phyloP scores from a whole-genome alignment of 176 grass and related monocot species.

The Poa pratensis region DNA sequence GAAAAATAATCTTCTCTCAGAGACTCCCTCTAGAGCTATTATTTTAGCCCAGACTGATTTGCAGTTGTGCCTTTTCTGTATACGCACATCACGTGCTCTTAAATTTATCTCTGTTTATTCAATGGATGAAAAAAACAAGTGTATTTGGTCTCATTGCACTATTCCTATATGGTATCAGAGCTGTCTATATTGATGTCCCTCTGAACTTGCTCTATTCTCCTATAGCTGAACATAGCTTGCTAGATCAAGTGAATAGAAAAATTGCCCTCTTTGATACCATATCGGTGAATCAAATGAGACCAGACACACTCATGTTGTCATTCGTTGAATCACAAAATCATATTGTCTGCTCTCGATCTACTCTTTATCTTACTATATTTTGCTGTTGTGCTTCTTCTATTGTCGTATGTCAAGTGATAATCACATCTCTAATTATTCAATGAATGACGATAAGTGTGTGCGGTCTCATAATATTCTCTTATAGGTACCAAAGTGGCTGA shows the following conservation, averaged over 20 bases:
- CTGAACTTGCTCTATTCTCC: not conserved
- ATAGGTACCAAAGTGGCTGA: not conserved
- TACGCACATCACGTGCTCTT: not conserved
- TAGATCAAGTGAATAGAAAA: not conserved
- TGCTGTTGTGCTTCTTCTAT: not conserved
- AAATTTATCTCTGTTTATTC: not conserved
- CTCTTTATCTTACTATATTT: not conserved
- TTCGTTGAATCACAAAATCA: not conserved
- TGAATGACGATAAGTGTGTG: not conserved
- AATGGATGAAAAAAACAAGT: not conserved
- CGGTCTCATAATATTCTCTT: not conserved
- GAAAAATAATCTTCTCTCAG: not conserved
- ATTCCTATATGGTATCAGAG: constrained; percentile 15
- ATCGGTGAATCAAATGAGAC: not conserved
- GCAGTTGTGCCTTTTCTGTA: not conserved
- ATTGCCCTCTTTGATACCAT: not conserved
- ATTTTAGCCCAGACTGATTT: not conserved
- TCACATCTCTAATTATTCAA: not conserved
- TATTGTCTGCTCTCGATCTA: not conserved
- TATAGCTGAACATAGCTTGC: not conserved
- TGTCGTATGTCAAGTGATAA: not conserved
- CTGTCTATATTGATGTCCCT: not conserved
- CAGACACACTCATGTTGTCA: not conserved
- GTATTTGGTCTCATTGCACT: not conserved
- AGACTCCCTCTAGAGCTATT: not conserved